Conservation (phyloP, 2,329 filamentous ascomycete genomes). For the Pezicula rhizophila region DNA sequence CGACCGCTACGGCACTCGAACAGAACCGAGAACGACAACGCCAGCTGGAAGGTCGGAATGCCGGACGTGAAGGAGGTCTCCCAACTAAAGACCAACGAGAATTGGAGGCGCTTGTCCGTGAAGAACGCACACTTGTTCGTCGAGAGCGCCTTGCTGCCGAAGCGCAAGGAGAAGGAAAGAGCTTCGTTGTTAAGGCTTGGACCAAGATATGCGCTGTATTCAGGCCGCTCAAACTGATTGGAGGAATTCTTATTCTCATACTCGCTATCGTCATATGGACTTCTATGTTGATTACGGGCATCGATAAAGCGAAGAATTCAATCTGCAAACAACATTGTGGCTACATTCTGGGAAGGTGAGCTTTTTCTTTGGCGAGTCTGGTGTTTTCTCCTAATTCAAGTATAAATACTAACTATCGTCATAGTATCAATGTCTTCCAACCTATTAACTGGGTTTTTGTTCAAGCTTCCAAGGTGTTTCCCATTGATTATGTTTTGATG, state of each 20-base stretch:
- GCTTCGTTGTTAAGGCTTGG: conserved; percentile 69
- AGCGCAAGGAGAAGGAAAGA: conserved; percentile 69
- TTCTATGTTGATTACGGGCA: conserved; percentile 90
- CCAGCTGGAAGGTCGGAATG: conserved; percentile 80
- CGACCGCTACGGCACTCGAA: conserved; percentile 73
- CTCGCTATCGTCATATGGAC: conserved; percentile 73
- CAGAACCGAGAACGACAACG: conserved; percentile 87
- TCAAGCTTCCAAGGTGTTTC: conserved; percentile 75
- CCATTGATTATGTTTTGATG: conserved; percentile 88
- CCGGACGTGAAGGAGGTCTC: conserved; percentile 67
- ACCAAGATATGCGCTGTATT: conserved; percentile 76
- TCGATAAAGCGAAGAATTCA: conserved; percentile 96
- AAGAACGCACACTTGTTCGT: conserved; percentile 87
- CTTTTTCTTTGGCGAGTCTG: neutral
- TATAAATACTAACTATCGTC: conserved; percentile 16
- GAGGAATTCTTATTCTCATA: conserved; percentile 71
- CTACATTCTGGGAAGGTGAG: conserved; percentile 68
- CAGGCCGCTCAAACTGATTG: conserved; percentile 80
- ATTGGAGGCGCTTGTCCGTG: conserved; percentile 76
- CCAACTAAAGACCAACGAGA: conserved; percentile 83
- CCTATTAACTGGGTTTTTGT: conserved; percentile 89
- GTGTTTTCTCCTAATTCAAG: neutral
- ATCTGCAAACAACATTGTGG: conserved; percentile 86
- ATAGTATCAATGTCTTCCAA: conserved; percentile 82
- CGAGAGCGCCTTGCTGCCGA: conserved; percentile 84